Evolutionary conservation across 805 yeast species (phyloP).

Genomic region (Saccharomycopsis fibuligera): DNA sequence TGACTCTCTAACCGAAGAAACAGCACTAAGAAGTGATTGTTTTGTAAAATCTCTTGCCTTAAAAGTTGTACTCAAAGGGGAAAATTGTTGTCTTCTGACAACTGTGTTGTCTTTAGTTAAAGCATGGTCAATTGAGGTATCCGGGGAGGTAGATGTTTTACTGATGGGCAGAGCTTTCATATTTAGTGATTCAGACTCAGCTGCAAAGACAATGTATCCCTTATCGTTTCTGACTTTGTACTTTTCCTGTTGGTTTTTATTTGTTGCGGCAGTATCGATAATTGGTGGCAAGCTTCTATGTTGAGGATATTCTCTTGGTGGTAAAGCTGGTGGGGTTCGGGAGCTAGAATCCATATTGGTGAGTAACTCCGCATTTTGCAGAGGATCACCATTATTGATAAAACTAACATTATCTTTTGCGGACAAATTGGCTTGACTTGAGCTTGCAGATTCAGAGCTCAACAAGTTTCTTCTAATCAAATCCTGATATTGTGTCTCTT

Average conservation of each 20-base stretch:
- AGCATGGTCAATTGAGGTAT: neutral
- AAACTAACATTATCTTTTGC: too few species aligned
- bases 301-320: neutral
- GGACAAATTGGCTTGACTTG: neutral
- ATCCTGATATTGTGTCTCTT: neutral
- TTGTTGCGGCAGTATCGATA: neutral
- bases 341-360: neutral
- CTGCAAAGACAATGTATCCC: conserved; percentile 10
- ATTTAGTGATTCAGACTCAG: conserved; percentile 11
- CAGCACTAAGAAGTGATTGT: neutral
- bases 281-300: neutral
- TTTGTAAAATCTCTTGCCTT: neutral
- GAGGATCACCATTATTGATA: too few species aligned
- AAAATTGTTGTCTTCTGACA: conserved; percentile 1
- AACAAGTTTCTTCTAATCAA: conserved; percentile 6
- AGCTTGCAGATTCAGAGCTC: neutral
- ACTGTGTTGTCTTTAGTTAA: neutral
- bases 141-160: neutral
- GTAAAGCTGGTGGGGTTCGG: neutral
- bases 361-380: too few species aligned
- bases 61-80: neutral
- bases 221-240: conserved; percentile 2
- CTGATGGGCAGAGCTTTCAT: conserved; percentile 12
- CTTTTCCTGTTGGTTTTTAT: neutral
- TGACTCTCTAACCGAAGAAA: neutral